phyloP scores from a whole-genome alignment of 2,329 filamentous ascomycete genomes.

The Trichoderma guizhouense region DNA sequence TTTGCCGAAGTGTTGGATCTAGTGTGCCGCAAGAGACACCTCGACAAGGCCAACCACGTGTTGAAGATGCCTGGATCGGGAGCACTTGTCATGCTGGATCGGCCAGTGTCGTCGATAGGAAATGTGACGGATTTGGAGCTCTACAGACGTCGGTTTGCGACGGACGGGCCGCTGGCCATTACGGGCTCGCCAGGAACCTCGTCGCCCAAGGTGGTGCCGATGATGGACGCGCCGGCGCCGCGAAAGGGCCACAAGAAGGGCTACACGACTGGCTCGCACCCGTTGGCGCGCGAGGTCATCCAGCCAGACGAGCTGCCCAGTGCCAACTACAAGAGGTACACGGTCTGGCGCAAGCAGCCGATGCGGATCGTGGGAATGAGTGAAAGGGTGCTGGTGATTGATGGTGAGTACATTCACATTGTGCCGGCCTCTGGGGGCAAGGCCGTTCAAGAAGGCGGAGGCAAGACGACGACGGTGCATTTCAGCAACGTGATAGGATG shows the following conservation, averaged over 20 bases:
- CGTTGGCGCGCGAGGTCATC: constrained; percentile 61
- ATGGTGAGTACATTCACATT: constrained; percentile 84
- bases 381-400: constrained; percentile 73
- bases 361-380: constrained; percentile 76
- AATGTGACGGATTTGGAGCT: constrained; percentile 73
- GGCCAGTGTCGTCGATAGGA: constrained; percentile 74
- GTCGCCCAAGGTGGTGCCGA: constrained; percentile 62
- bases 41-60: constrained; percentile 77
- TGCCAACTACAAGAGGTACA: constrained; percentile 69
- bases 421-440: constrained; percentile 69
- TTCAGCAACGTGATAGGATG: constrained; percentile 80
- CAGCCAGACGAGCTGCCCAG: constrained; percentile 57
- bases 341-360: constrained; percentile 76
- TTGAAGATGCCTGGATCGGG: constrained; percentile 73
- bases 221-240: constrained; percentile 42
- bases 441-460: constrained; percentile 58
- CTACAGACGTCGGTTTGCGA: constrained; percentile 69
- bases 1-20: constrained; percentile 77
- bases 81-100: constrained; percentile 71
- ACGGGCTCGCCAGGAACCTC: constrained; percentile 65
- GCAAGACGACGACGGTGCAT: constrained; percentile 76
- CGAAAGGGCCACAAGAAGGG: constrained; percentile 53
- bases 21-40: constrained; percentile 71
- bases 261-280: constrained; percentile 57
- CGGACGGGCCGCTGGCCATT: constrained; percentile 67